phyloP scores from a whole-genome alignment of 805 yeast species.

The Kluyveromyces aestuarii region DNA sequence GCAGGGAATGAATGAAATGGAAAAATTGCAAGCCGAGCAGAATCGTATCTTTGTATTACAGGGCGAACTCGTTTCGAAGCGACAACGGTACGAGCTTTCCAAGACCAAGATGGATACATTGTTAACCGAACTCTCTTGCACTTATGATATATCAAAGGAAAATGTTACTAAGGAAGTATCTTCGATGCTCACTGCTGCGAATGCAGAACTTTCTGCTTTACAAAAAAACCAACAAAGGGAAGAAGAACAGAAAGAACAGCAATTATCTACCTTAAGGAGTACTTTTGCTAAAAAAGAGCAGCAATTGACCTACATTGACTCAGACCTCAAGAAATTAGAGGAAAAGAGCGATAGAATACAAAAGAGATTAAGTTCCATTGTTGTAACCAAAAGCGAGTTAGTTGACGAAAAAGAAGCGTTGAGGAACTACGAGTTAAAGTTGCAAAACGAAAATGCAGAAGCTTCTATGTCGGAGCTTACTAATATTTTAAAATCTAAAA shows the following conservation, averaged over 20 bases:
- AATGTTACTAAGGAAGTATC: neutral
- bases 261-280: conserved; percentile 13
- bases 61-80: conserved; percentile 47
- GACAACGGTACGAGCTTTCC: conserved; percentile 13
- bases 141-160: neutral
- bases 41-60: conserved; percentile 37
- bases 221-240: conserved; percentile 9
- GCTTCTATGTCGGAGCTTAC: conserved; percentile 26
- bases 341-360: conserved; percentile 32
- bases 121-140: conserved; percentile 2
- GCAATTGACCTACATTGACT: conserved; percentile 37
- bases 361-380: conserved; percentile 30
- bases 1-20: conserved; percentile 17
- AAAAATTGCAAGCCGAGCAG: conserved; percentile 24
- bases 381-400: conserved; percentile 38
- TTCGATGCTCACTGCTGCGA: neutral
- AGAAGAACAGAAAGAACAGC: conserved; percentile 6
- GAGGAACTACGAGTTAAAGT: conserved; percentile 29
- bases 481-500: conserved; percentile 30
- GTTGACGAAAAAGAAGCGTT: conserved; percentile 38
- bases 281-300: conserved; percentile 23
- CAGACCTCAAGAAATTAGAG: conserved; percentile 32
- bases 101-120: conserved; percentile 15
- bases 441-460: conserved; percentile 24
- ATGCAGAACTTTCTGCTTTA: conserved; percentile 6